Conservation (phyloP, 768 basidiomycete species). For the Rhizopogon vesiculosus region DNA sequence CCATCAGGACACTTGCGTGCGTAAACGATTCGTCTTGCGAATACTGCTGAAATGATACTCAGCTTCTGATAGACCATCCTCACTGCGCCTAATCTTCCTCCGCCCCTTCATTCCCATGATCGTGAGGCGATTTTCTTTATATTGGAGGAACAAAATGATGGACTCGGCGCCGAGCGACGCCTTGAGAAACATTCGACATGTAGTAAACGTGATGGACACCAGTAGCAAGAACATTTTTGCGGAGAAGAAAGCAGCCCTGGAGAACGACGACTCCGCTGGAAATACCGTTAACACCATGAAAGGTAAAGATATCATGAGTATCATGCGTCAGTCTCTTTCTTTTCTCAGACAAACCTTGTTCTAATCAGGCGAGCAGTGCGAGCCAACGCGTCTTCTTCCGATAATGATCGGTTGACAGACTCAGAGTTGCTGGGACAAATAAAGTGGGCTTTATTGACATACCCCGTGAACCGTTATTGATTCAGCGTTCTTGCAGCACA, state of each 20-base stretch:
- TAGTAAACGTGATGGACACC: conserved; percentile 26
- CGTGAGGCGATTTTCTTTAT: conserved; percentile 22
- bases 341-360: background rate
- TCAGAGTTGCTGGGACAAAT: conserved; percentile 35
- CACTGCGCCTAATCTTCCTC: conserved; percentile 21
- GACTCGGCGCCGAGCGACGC: conserved; percentile 27
- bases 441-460: conserved; percentile 20
- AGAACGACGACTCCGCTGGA: conserved; percentile 2
- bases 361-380: conserved; percentile 19
- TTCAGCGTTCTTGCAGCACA: conserved; percentile 19
- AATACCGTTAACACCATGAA: conserved; percentile 9
- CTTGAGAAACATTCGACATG: conserved; percentile 20
- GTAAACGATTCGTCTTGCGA: background rate
- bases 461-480: background rate
- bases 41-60: background rate
- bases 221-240: conserved; percentile 22
- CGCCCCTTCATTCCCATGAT: conserved; percentile 28
- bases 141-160: conserved; percentile 29
- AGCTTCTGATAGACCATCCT: conserved; percentile 15
- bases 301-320: conserved; percentile 34
- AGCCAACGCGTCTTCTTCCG: conserved; percentile 27
- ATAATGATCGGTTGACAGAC: conserved; percentile 27
- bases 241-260: conserved; percentile 23
- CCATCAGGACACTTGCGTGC: conserved; percentile 27
- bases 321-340: conserved; percentile 27